phyloP scores from a whole-genome alignment of 2,329 filamentous ascomycete species.

The Exophiala sp. region DNA sequence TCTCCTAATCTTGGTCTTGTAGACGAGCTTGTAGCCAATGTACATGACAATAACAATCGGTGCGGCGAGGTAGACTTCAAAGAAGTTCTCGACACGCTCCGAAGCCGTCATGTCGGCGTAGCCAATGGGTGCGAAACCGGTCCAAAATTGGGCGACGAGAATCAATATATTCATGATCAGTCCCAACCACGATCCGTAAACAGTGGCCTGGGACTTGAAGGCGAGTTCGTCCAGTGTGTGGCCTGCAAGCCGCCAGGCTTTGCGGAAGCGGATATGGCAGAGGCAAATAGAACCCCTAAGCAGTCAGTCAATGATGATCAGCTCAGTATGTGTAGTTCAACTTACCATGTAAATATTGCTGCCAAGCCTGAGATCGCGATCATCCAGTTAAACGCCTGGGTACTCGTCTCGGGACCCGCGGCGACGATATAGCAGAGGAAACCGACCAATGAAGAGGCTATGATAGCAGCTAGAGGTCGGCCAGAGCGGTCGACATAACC shows the following conservation, averaged over 20 bases:
- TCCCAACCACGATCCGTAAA: slow-evolving; percentile 62
- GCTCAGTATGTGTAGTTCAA: slow-evolving; percentile 42
- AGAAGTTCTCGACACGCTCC: slow-evolving; percentile 29
- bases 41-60: slow-evolving; percentile 51
- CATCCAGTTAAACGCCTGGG: slow-evolving; percentile 72
- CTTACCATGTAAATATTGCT: slow-evolving; percentile 70
- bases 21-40: slow-evolving; percentile 70
- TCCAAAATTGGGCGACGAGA: slow-evolving; percentile 51
- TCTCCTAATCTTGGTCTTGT: slow-evolving; percentile 65
- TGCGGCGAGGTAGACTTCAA: slow-evolving; percentile 32
- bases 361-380: slow-evolving; percentile 69
- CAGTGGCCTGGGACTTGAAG: slow-evolving; percentile 59
- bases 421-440: slow-evolving; percentile 75
- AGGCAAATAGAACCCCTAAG: slow-evolving; percentile 61
- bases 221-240: slow-evolving; percentile 61
- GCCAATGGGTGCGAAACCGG: slow-evolving; percentile 29
- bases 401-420: slow-evolving; percentile 35
- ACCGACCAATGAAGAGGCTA: slow-evolving; percentile 64
- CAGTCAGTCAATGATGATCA: neutral
- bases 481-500: slow-evolving; percentile 80
- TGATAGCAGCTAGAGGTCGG: slow-evolving; percentile 71
- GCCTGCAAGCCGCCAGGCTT: slow-evolving; percentile 57
- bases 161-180: slow-evolving; percentile 55
- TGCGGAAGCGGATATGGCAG: slow-evolving; percentile 65
- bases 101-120: slow-evolving; percentile 27